Evolutionary conservation across 176 grass and related monocot genomes (phyloP).

Genomic region (Rhynchospora pubera): DNA sequence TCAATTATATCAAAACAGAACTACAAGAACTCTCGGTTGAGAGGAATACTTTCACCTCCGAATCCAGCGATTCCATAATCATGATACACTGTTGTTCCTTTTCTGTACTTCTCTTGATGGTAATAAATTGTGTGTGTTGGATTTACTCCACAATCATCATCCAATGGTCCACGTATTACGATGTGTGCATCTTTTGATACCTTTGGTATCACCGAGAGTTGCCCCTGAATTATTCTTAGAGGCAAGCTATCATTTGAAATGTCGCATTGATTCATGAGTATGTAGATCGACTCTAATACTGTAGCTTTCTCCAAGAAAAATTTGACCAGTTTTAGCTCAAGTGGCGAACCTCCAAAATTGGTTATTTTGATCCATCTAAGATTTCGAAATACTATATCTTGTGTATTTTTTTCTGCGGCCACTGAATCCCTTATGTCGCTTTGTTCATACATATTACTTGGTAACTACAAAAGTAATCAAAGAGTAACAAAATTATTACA

Average conservation of each 20-base stretch:
- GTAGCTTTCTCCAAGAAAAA: constrained; percentile 31
- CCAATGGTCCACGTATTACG: constrained; percentile 9
- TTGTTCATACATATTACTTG: neutral
- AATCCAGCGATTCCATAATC: neutral
- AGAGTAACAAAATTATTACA: neutral
- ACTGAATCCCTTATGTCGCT: neutral
- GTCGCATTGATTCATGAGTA: constrained; percentile 1
- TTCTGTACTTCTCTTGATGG: neutral
- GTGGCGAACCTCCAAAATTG: too few relatives aligned
- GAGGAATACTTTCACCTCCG: neutral
- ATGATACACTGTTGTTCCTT: neutral
- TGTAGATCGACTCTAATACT: constrained; percentile 28
- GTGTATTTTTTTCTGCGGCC: neutral
- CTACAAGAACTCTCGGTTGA: neutral
- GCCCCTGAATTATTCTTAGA: too few relatives aligned
- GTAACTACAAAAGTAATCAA: constrained; percentile 22
- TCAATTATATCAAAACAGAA: neutral
- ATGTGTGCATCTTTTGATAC: neutral
- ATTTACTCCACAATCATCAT: constrained; percentile 7
- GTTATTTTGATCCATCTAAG: constrained; percentile 19
- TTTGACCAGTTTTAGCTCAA: too few relatives aligned
- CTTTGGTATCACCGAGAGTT: too few relatives aligned
- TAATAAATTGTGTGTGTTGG: constrained; percentile 8
- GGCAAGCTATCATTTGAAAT: too few relatives aligned
- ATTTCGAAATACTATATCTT: constrained; percentile 15